These are phyloP conservation scores for Blastobotrys ciferrii DNA, from an alignment of 1,139 yeast species.

Conservation along the genomic window DNA sequence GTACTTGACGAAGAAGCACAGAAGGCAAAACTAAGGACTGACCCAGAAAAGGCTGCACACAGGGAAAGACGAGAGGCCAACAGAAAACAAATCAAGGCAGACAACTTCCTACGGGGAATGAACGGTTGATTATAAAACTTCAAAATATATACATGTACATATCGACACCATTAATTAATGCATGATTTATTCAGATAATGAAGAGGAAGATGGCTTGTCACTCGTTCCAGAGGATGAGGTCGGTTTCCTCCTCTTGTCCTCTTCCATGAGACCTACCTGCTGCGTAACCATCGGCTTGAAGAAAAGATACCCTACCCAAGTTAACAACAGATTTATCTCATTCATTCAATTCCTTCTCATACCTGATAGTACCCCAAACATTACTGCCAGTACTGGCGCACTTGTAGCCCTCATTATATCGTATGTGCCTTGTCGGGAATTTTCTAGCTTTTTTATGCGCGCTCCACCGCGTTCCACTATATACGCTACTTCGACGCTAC, in stretches of 20 bases:
- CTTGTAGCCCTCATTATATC: constrained; percentile 14
- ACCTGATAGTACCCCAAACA: constrained; percentile 23
- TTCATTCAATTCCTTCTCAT: constrained; percentile 2
- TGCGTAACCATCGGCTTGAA: constrained; percentile 72
- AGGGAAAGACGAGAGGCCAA: constrained; percentile 66
- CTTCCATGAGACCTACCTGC: constrained; percentile 52
- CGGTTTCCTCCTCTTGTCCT: constrained; percentile 45
- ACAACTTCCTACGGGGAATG: constrained; percentile 56
- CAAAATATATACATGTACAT: constrained; percentile 9
- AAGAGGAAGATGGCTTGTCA: background rate
- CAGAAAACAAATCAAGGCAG: constrained; percentile 68
- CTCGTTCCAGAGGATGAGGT: background rate
- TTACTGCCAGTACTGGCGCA: constrained; percentile 17
- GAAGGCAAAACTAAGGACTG: constrained; percentile 52
- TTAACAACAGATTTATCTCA: constrained; percentile 20
- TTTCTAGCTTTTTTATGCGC: too few species aligned
- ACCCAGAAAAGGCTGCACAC: constrained; percentile 66
- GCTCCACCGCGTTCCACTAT: too few species aligned
- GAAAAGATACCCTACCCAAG: constrained; percentile 52
- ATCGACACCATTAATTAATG: constrained; percentile 1
- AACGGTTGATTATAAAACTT: constrained; percentile 22
- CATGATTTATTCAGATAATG: constrained; percentile 13
- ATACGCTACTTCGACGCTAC: too few species aligned
- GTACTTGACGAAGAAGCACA: constrained; percentile 63
- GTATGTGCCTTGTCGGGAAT: too few species aligned